These are phyloP conservation scores for Pterocarpus santalinus DNA, from an alignment of 306 rosid species.

Conservation along the genomic window DNA sequence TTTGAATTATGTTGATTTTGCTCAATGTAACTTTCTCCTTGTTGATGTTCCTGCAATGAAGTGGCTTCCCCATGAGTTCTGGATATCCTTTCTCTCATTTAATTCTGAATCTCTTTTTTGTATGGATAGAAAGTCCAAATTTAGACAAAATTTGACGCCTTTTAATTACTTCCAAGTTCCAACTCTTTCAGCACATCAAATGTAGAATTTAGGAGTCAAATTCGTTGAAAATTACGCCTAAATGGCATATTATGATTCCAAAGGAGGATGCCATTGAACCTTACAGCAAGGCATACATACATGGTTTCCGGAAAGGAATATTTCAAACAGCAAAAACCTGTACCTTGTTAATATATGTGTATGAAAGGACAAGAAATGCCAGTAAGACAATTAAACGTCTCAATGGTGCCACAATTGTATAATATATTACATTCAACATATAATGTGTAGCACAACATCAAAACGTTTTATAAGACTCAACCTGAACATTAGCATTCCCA, in stretches of 20 bases:
- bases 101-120: not conserved
- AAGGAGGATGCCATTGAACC: not conserved
- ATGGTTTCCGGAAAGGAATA: not conserved
- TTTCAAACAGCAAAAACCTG: too few species aligned
- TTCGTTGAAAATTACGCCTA: not conserved
- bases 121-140: not conserved
- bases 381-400: too few species aligned
- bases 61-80: not conserved
- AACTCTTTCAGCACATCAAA: not conserved
- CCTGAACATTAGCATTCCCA: not conserved
- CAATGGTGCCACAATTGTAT: not conserved
- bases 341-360: too few species aligned
- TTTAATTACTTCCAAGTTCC: not conserved
- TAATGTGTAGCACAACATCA: too few species aligned
- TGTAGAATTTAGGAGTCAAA: not conserved
- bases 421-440: not conserved
- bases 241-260: not conserved
- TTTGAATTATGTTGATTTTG: not conserved
- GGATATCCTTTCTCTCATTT: not conserved
- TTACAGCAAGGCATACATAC: not conserved
- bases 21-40: conserved; percentile 7
- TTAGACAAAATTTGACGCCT: not conserved
- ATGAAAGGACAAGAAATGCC: not conserved
- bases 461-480: too few species aligned
- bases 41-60: conserved; percentile 2